Conservation (phyloP, 306 rosid species). For the Cucurbita argyrosperma region DNA sequence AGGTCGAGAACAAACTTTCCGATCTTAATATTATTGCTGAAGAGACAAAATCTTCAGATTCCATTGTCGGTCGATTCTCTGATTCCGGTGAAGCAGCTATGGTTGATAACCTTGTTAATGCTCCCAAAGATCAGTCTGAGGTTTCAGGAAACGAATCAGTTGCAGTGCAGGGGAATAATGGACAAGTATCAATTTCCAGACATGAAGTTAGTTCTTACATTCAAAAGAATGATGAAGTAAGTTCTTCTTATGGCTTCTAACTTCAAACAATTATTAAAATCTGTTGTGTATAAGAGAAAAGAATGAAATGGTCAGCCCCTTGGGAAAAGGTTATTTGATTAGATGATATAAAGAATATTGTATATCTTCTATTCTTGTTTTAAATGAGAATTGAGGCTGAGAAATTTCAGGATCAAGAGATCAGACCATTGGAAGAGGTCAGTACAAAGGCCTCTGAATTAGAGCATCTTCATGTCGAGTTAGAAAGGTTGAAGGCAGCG, state of each 20-base stretch:
- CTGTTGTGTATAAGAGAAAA: background rate
- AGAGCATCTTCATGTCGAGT: slow-evolving; percentile 47
- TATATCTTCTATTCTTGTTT: slow-evolving; percentile 10
- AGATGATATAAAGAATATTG: background rate
- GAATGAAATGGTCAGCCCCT: background rate
- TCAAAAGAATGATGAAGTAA: background rate
- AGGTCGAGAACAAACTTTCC: slow-evolving; percentile 15
- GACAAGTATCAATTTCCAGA: background rate
- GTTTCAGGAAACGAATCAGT: slow-evolving; percentile 8
- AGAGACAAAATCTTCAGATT: slow-evolving; percentile 7
- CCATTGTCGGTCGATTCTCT: slow-evolving; percentile 3
- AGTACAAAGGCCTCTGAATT: slow-evolving; percentile 25
- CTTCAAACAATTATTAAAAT: background rate
- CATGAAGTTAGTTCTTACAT: background rate
- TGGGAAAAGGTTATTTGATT: background rate
- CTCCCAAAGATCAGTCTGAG: slow-evolving; percentile 9
- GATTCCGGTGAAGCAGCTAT: slow-evolving; percentile 9
- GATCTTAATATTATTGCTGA: slow-evolving; percentile 26
- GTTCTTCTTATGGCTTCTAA: background rate
- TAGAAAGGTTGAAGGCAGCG: slow-evolving; percentile 39
- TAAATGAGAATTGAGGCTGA: slow-evolving; percentile 18
- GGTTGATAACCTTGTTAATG: slow-evolving; percentile 5
- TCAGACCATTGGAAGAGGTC: slow-evolving; percentile 22
- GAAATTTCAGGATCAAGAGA: slow-evolving; percentile 27
- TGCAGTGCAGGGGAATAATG: slow-evolving; percentile 12